Conservation (phyloP, 345 rosid species). For the Salix udensis region DNA sequence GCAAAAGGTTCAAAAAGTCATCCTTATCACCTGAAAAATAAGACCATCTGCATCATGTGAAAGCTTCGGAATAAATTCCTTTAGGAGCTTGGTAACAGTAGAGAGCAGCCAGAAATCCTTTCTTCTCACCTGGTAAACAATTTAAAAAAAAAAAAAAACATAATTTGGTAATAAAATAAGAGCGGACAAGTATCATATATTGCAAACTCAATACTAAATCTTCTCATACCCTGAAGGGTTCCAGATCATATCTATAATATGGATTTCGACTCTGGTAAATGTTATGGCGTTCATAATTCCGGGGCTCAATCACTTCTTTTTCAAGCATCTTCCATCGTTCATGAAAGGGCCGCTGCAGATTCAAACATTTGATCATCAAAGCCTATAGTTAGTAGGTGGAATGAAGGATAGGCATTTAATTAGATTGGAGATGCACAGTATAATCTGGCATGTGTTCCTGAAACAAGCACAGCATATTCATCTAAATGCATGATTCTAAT, state of each 20-base stretch:
- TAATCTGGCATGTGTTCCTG: background rate
- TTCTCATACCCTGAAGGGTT: slow-evolving; percentile 84
- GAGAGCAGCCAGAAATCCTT: slow-evolving; percentile 98
- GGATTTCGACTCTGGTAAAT: slow-evolving; percentile 66
- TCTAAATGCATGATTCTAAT: background rate
- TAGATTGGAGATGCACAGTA: background rate
- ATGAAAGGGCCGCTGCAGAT: slow-evolving; percentile 83
- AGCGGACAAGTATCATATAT: background rate
- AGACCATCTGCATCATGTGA: slow-evolving; percentile 99
- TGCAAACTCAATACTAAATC: slow-evolving; percentile 1
- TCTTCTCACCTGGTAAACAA: slow-evolving; percentile 72
- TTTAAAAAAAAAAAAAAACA: slow-evolving; percentile 1
- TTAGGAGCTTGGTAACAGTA: slow-evolving; percentile 75
- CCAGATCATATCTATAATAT: slow-evolving; percentile 80
- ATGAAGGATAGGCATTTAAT: background rate
- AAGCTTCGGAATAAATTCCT: slow-evolving; percentile 88
- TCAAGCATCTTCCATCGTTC: slow-evolving; percentile 98
- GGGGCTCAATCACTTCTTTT: slow-evolving; percentile 90
- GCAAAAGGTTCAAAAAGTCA: background rate
- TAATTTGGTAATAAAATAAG: slow-evolving; percentile 15
- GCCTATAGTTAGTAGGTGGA: slow-evolving; percentile 21
- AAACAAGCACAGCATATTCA: background rate
- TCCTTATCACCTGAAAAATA: slow-evolving; percentile 75
- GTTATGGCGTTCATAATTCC: slow-evolving; percentile 73
- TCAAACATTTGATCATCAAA: slow-evolving; percentile 18